These are phyloP conservation scores for Thelonectria blattea DNA, from an alignment of 2,329 filamentous ascomycete species.

Conservation along the genomic window DNA sequence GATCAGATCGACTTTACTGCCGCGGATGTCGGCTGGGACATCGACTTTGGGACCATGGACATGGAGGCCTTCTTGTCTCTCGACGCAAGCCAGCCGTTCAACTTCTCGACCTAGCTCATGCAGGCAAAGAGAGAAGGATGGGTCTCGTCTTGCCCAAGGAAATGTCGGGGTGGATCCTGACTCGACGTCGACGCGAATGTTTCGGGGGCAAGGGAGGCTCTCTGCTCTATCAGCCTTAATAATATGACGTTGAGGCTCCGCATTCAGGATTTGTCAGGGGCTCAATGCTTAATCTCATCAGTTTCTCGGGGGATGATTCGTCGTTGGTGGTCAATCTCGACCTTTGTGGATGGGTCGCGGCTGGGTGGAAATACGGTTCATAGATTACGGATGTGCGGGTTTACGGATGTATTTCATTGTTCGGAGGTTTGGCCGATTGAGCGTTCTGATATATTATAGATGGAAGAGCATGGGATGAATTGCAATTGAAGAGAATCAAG, in stretches of 20 bases:
- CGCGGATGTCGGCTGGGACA: constrained; percentile 40
- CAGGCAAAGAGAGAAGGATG: not conserved
- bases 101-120: constrained; percentile 28
- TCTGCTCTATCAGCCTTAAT: constrained; percentile 1
- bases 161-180: constrained; percentile 7
- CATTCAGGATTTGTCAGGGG: constrained; percentile 12
- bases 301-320: constrained; percentile 13
- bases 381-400: constrained; percentile 18
- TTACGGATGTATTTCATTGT: constrained; percentile 13
- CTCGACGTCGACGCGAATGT: not conserved
- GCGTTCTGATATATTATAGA: constrained; percentile 10
- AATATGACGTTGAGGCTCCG: constrained; percentile 9
- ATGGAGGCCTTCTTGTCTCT: constrained; percentile 43
- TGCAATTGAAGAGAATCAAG: constrained; percentile 4
- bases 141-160: not conserved
- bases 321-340: not conserved
- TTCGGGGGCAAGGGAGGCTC: constrained; percentile 1
- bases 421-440: not conserved
- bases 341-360: constrained; percentile 18
- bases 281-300: not conserved
- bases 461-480: not conserved
- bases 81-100: constrained; percentile 37
- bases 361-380: constrained; percentile 20
- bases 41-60: constrained; percentile 42
- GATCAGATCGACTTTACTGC: constrained; percentile 39